phyloP scores from a whole-genome alignment of 441 rosid genomes.

The Erodium trifolium region DNA sequence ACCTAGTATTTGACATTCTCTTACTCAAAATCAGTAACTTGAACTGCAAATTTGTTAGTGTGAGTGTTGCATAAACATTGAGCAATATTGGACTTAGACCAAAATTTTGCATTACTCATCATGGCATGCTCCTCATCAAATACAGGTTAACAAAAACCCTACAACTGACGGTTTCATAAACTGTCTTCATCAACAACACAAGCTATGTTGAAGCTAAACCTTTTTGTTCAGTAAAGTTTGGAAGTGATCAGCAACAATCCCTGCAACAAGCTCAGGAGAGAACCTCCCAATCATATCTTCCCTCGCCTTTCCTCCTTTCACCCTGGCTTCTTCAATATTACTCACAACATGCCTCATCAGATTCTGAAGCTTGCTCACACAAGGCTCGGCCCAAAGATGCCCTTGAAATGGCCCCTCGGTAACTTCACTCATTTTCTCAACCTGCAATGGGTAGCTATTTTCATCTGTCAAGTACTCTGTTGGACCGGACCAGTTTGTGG shows the following conservation, averaged over 20 bases:
- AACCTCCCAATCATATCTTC: slow-evolving; percentile 57
- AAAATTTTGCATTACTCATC: too few relatives aligned
- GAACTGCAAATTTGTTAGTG: too few relatives aligned
- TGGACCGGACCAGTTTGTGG: slow-evolving; percentile 83
- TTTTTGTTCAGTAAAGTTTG: slow-evolving; percentile 31
- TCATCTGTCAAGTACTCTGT: slow-evolving; percentile 55
- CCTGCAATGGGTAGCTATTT: slow-evolving; percentile 59
- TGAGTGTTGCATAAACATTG: too few relatives aligned
- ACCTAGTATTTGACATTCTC: too few relatives aligned
- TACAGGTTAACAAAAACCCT: too few relatives aligned
- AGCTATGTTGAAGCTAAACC: not conserved
- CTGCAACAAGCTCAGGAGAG: slow-evolving; percentile 60
- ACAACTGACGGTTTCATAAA: not conserved
- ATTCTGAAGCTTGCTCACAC: slow-evolving; percentile 39
- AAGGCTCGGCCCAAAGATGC: slow-evolving; percentile 78
- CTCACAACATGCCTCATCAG: slow-evolving; percentile 52
- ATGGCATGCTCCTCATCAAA: too few relatives aligned
- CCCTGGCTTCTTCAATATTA: slow-evolving; percentile 44
- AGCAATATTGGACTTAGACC: too few relatives aligned
- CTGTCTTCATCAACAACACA: not conserved
- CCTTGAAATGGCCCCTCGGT: slow-evolving; percentile 67
- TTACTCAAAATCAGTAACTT: too few relatives aligned
- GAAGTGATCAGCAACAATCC: slow-evolving; percentile 39
- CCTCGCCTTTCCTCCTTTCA: slow-evolving; percentile 54
- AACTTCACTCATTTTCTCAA: slow-evolving; percentile 53